Evolutionary conservation across 1,284 basidiomycete genomes (phyloP).

Genomic region (Austroboletus novae-zelandiae): DNA sequence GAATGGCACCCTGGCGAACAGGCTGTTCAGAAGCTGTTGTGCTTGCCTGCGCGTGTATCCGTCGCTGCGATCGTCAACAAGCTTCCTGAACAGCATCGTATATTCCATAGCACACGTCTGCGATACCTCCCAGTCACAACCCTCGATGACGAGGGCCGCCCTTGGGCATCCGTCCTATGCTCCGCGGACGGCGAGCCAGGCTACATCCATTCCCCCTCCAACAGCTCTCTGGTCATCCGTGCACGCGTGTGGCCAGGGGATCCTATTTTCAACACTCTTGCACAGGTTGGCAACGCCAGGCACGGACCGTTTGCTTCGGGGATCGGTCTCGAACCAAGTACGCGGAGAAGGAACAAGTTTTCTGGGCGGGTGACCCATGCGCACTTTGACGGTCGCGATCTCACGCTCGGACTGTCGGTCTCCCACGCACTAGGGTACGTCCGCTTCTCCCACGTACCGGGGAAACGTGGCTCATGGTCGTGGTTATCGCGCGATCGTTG

Average conservation of each 20-base stretch:
- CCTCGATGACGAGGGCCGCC: constrained; percentile 35
- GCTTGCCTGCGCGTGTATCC: constrained; percentile 23
- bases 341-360: constrained; percentile 59
- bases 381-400: constrained; percentile 14
- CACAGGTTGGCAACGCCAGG: constrained; percentile 3
- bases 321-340: constrained; percentile 57
- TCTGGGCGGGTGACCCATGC: constrained; percentile 44
- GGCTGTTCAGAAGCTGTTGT: constrained; percentile 32
- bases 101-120: constrained; percentile 36
- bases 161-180: constrained; percentile 40
- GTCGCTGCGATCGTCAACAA: constrained; percentile 26
- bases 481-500: neutral
- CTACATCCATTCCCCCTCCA: constrained; percentile 45
- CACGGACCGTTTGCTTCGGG: constrained; percentile 46
- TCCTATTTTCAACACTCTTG: constrained; percentile 44
- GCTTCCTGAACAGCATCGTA: constrained; percentile 37
- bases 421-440: constrained; percentile 56
- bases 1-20: constrained; percentile 41
- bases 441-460: neutral
- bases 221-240: constrained; percentile 41
- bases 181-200: constrained; percentile 33
- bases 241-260: constrained; percentile 54
- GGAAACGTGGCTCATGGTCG: neutral
- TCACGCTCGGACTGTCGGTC: constrained; percentile 39
- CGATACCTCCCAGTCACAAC: constrained; percentile 40